These are phyloP conservation scores for Claviceps lovelessii DNA, from an alignment of 2,329 filamentous ascomycete species.

Conservation along the genomic window DNA sequence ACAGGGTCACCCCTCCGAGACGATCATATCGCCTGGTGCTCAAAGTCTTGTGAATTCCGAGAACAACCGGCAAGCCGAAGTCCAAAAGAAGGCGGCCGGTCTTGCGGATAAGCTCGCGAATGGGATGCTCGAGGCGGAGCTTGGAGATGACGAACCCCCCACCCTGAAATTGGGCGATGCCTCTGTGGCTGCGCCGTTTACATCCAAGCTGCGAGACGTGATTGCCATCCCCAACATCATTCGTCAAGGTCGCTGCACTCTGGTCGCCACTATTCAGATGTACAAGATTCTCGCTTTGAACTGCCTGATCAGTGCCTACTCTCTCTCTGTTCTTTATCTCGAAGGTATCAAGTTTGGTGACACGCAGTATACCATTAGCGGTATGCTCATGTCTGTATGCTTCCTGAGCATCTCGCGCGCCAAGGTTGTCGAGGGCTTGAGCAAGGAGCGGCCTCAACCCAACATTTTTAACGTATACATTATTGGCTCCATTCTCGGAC, in stretches of 20 bases:
- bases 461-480: slow-evolving; percentile 99
- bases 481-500: slow-evolving; percentile 89
- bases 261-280: slow-evolving; percentile 98
- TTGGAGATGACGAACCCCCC: slow-evolving; percentile 81
- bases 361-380: slow-evolving; percentile 94
- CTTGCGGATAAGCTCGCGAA: slow-evolving; percentile 77
- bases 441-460: slow-evolving; percentile 91
- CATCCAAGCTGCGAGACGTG: slow-evolving; percentile 92
- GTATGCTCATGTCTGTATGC: slow-evolving; percentile 99
- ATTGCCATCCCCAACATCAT: slow-evolving; percentile 97
- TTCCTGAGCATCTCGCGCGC: slow-evolving; percentile 98
- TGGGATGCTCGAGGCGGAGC: slow-evolving; percentile 77
- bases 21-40: slow-evolving; percentile 52
- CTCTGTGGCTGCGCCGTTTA: slow-evolving; percentile 93
- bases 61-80: slow-evolving; percentile 39
- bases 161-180: slow-evolving; percentile 95
- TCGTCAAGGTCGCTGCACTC: slow-evolving; percentile 88
- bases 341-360: slow-evolving; percentile 99
- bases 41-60: slow-evolving; percentile 30
- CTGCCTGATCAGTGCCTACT: slow-evolving; percentile 96
- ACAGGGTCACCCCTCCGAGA: slow-evolving; percentile 41
- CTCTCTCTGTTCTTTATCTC: slow-evolving; percentile 85
- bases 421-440: slow-evolving; percentile 85
- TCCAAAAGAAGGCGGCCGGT: slow-evolving; percentile 56
- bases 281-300: slow-evolving; percentile 98